These are phyloP conservation scores for Coniophora puteana DNA, from an alignment of 1,284 basidiomycete genomes.

Conservation along the genomic window DNA sequence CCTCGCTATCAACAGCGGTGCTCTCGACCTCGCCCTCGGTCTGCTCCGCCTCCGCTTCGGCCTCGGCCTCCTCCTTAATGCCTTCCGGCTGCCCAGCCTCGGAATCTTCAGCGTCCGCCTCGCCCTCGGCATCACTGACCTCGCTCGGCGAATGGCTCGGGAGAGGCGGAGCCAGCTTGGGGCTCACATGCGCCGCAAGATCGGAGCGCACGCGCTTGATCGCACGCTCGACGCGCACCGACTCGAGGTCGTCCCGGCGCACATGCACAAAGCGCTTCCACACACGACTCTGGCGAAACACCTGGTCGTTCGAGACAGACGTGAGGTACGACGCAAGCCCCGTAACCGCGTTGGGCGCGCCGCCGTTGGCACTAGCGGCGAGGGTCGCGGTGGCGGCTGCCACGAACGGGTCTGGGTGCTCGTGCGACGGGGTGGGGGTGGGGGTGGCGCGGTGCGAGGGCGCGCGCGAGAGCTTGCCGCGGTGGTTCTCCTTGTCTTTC, in stretches of 20 bases:
- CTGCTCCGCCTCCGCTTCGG: constrained; percentile 17
- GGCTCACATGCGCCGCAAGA: constrained; percentile 62
- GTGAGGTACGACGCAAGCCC: constrained; percentile 80
- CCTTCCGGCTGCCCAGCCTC: constrained; percentile 21
- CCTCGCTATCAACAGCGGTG: constrained; percentile 7
- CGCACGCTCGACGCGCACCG: constrained; percentile 79
- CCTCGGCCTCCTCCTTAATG: constrained; percentile 29
- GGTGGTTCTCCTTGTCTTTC: too few relatives aligned
- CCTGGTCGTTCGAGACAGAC: constrained; percentile 63
- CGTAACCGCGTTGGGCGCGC: constrained; percentile 51
- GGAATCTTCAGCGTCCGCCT: constrained; percentile 21
- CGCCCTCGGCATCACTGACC: constrained; percentile 28
- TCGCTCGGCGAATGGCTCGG: too few relatives aligned
- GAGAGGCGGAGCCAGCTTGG: constrained; percentile 20
- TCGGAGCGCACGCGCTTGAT: constrained; percentile 86
- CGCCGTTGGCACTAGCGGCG: constrained; percentile 12
- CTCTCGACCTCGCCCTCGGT: constrained; percentile 21
- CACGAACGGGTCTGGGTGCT: constrained; percentile 59
- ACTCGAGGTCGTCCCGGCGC: constrained; percentile 82
- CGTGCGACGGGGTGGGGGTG: constrained; percentile 48
- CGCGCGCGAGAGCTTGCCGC: constrained; percentile 21
- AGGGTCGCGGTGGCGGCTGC: constrained; percentile 11
- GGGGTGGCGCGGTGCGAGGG: constrained; percentile 40
- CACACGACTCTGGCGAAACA: constrained; percentile 58
- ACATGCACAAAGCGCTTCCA: constrained; percentile 88